Percentiles rank a stretch among this genome's conserved stretches.
Evolutionary conservation across 2,329 filamentous ascomycete genomes (phyloP).

Genomic region (Pseudogymnoascus pannorum): DNA sequence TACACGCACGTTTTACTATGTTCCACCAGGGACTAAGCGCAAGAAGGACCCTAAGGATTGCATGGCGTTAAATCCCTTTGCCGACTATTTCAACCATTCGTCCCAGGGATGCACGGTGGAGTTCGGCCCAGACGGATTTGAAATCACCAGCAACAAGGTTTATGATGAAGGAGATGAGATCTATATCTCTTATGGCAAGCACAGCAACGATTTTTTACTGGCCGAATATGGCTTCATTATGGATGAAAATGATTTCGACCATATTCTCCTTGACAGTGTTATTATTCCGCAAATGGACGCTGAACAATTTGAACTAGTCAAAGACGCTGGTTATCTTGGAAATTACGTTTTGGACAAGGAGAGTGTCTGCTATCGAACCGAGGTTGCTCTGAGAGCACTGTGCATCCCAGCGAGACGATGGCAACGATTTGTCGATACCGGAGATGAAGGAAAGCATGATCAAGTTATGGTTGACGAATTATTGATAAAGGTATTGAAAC

Average conservation of each 20-base stretch:
- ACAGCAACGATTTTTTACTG: conserved; percentile 66
- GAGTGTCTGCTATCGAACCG: conserved; percentile 47
- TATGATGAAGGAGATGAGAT: conserved; percentile 57
- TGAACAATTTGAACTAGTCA: conserved; percentile 33
- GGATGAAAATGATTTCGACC: conserved; percentile 18
- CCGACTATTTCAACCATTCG: conserved; percentile 62
- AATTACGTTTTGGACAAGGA: conserved; percentile 44
- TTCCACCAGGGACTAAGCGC: conserved; percentile 27
- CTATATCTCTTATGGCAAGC: conserved; percentile 60
- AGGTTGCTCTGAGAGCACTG: conserved; percentile 43
- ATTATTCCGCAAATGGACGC: conserved; percentile 22
- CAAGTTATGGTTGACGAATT: conserved; percentile 34
- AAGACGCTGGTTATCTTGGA: conserved; percentile 42
- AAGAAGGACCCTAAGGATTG: conserved; percentile 47
- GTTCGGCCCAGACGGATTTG: conserved; percentile 45
- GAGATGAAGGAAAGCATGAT: conserved; percentile 39
- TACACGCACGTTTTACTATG: conserved; percentile 56
- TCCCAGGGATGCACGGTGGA: conserved; percentile 44
- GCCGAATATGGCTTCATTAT: conserved; percentile 48
- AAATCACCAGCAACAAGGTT: conserved; percentile 42
- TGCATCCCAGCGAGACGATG: conserved; percentile 34
- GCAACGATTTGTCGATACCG: conserved; percentile 39
- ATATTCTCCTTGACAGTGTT: conserved; percentile 24
- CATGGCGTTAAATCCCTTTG: conserved; percentile 63
- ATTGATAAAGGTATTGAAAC: conserved; percentile 28